Evolutionary conservation across 768 basidiomycete species (phyloP).

Genomic region (Lentinus tigrinus): DNA sequence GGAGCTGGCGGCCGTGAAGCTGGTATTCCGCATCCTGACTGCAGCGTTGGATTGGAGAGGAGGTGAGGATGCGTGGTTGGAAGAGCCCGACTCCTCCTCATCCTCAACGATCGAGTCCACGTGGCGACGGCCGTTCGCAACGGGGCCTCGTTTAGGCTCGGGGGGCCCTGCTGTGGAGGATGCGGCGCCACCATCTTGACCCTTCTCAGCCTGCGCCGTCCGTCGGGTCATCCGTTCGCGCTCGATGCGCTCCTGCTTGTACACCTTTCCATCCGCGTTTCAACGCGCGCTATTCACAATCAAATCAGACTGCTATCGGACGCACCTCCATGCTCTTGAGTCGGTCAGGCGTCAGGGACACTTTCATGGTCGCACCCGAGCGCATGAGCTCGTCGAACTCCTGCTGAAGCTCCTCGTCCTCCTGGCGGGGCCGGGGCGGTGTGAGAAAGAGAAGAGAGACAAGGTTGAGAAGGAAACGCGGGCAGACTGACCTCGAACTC

Average conservation of each 20-base stretch:
- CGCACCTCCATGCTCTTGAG: conserved; percentile 91
- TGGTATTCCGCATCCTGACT: conserved; percentile 10
- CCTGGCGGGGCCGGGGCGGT: conserved; percentile 15
- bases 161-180: conserved; percentile 3
- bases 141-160: conserved; percentile 13
- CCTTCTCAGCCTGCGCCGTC: conserved; percentile 6
- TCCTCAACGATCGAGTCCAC: conserved; percentile 64
- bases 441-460: neutral
- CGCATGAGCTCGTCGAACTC: conserved; percentile 95
- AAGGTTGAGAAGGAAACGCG: conserved; percentile 4
- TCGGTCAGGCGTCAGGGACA: conserved; percentile 93
- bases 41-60: conserved; percentile 15
- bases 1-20: conserved; percentile 12
- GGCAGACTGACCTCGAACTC: conserved; percentile 24
- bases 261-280: conserved; percentile 41
- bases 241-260: conserved; percentile 70
- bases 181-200: conserved; percentile 10
- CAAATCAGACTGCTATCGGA: conserved; percentile 19
- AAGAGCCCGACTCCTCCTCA: conserved; percentile 48
- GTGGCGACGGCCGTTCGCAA: conserved; percentile 38
- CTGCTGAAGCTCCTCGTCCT: conserved; percentile 54
- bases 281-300: neutral
- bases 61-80: conserved; percentile 21
- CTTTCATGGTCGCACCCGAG: conserved; percentile 88
- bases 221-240: conserved; percentile 19